Evolutionary conservation across 2,329 filamentous ascomycete genomes (phyloP), one percentile per base, ranked within the genome.

Genomic region (Hansfordia pulvinata): DNA sequence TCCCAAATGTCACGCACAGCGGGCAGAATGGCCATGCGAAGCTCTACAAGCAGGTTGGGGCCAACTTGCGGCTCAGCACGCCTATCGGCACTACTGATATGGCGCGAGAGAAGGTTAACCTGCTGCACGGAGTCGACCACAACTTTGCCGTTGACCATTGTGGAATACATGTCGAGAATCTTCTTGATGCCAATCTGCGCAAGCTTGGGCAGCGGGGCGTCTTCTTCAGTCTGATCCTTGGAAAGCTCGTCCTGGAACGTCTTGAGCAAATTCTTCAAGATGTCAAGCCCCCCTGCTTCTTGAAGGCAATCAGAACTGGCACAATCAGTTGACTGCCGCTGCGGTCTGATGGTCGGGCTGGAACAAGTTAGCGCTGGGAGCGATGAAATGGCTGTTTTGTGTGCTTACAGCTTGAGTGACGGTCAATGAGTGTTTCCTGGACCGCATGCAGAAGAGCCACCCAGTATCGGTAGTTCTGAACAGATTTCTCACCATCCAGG

Each of bases 281-380:
- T 64, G 7, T 74, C 65, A 31, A 98, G 1, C 90, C 88, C 20
- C 73, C 75, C 25, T 74, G 68, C 32, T 83, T 76, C 49, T 86
- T 88, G 58, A 98, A 94, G 1, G 84, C 80, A 29, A 86, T 67
- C 14, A 98, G 62, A 19, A 96, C 76, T 16, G 90, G 67, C 22
- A 84, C 79, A 28, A 78, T 68, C 10, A 76, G 61, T 34, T 72
- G 68, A 7, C 57, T 42, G 5, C 47, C 60, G 35, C 53, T 56
- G 37, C 52, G 65, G 35, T 59, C 71, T 42, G 42, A 63, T 41
- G 53, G 56, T 30, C 54, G 61, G 33, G 44, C 52, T 37, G 58
- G n/a, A 19, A 13, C 23, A 20, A 16, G 31, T 57, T 41, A 42
- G 43, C 37, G 19, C 39, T 31, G n/a, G 30, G 37, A 18, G 37